These are phyloP conservation scores for Glycine soja DNA, from an alignment of 306 rosid genomes.

Conservation along the genomic window DNA sequence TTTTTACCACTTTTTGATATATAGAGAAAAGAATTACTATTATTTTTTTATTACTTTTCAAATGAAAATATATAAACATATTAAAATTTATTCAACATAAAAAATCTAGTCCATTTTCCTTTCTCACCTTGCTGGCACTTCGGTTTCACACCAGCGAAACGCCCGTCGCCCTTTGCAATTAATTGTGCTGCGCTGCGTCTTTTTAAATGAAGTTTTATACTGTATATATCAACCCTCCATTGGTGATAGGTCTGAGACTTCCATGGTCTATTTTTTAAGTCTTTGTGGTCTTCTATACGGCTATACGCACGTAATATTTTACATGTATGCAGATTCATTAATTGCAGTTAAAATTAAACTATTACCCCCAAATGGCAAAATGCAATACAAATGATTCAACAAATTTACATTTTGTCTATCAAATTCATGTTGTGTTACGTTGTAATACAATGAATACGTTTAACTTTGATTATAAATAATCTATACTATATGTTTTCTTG, in stretches of 20 bases:
- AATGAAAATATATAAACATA: not conserved
- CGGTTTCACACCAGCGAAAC: not conserved
- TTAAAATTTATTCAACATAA: not conserved
- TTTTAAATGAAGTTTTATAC: not conserved
- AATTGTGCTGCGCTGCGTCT: not conserved
- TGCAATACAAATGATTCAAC: not conserved
- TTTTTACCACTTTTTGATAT: not conserved
- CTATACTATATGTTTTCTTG: not conserved
- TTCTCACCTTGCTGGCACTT: not conserved
- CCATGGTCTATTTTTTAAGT: not conserved
- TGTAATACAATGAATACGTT: not conserved
- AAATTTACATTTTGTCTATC: not conserved
- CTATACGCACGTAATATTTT: not conserved
- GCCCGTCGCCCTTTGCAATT: not conserved
- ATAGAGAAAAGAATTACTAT: too few relatives aligned
- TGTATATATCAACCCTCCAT: not conserved
- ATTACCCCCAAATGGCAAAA: not conserved
- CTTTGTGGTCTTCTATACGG: not conserved
- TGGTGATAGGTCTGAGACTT: not conserved
- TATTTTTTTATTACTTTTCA: not conserved
- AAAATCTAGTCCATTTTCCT: not conserved
- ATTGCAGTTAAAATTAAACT: not conserved
- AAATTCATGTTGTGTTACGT: not conserved
- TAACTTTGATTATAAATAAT: not conserved
- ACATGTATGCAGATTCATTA: not conserved